These are phyloP conservation scores for Williopsis jadinii DNA, from an alignment of 1,139 yeast species.

Conservation along the genomic window DNA sequence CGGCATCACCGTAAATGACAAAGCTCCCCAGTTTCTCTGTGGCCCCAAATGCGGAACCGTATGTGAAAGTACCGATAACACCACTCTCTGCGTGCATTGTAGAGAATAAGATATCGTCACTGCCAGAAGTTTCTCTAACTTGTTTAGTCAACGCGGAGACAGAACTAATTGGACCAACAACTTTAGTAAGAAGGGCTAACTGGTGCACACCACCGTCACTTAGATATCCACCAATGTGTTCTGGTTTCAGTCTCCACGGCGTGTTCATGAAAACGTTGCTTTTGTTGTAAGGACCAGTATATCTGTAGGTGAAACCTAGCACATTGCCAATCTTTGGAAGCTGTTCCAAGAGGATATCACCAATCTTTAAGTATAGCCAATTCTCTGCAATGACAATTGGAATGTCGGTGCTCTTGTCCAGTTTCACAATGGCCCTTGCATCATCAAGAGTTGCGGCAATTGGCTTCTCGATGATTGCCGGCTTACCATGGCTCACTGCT, in stretches of 20 bases:
- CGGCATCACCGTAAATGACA: constrained; percentile 70
- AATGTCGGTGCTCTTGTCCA: constrained; percentile 48
- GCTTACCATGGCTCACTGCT: constrained; percentile 62
- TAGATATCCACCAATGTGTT: constrained; percentile 85
- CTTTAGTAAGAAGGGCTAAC: constrained; percentile 73
- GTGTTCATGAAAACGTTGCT: constrained; percentile 61
- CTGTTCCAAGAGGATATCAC: constrained; percentile 43
- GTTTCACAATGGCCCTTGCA: constrained; percentile 68
- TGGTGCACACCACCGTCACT: constrained; percentile 97
- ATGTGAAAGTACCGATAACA: constrained; percentile 79
- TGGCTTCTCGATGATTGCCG: constrained; percentile 81
- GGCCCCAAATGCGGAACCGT: constrained; percentile 88
- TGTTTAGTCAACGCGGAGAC: constrained; percentile 73
- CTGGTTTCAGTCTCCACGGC: constrained; percentile 82
- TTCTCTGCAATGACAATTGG: constrained; percentile 81
- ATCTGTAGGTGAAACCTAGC: constrained; percentile 67
- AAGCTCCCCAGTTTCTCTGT: constrained; percentile 61
- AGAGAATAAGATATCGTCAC: constrained; percentile 73
- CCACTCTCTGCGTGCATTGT: constrained; percentile 54
- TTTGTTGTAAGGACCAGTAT: constrained; percentile 74
- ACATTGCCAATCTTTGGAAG: constrained; percentile 70
- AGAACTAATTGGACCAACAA: constrained; percentile 66
- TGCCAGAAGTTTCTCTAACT: constrained; percentile 67
- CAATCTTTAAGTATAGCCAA: constrained; percentile 65
- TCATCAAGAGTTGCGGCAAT: constrained; percentile 79